Evolutionary conservation across 2,329 filamentous ascomycete genomes (phyloP), one percentile per base, ranked within the genome.

Genomic region (Trichophyton mentagrophytes): DNA sequence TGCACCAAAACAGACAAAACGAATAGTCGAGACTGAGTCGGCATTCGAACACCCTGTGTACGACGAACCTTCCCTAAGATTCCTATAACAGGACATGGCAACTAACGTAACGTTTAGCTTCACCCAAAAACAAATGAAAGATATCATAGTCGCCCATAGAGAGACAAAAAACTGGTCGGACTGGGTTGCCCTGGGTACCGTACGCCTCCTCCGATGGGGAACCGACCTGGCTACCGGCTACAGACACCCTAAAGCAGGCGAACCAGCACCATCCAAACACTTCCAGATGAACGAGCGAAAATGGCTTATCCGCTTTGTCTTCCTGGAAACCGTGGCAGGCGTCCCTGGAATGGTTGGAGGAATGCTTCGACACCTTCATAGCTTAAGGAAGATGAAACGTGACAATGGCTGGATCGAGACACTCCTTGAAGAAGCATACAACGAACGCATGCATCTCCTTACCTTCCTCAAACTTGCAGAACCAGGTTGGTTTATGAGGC

Each of bases 271-370:
- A 6, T 85, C 82, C 0, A 82, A 78, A 76, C 85, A 71, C 68
- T 95, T 82, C 68, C 72, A 73, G 38, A 89, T 89, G 79, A 93
- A 84, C 0, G 91, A 95, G 71, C 79, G 85, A 3, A 93, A 97
- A 76, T 99, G 93, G 86, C 80, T 96, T 67, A 83, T 88, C 57
- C 83, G 92, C 5, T 92, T 96, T 70, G 82, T 99, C 66, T 99
- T 99, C 73, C 81, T 99, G 38, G 93, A 99, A 73, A 91, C 87
- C 57, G 89, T 99, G 44, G 93, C 93, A 11, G 93, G 90, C 38
- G 93, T 97, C 0, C 93, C 93, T 0, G 93, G 93, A 6, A 97
- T 97, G 90, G 92, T 97, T 0, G 93, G 87, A 0, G 93, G 90
- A 22, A 96, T 96, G 88, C 79, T 97, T 15, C 81, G 93, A 38